Conservation (phyloP, 805 yeast species). For the Hanseniaspora meyeri region DNA sequence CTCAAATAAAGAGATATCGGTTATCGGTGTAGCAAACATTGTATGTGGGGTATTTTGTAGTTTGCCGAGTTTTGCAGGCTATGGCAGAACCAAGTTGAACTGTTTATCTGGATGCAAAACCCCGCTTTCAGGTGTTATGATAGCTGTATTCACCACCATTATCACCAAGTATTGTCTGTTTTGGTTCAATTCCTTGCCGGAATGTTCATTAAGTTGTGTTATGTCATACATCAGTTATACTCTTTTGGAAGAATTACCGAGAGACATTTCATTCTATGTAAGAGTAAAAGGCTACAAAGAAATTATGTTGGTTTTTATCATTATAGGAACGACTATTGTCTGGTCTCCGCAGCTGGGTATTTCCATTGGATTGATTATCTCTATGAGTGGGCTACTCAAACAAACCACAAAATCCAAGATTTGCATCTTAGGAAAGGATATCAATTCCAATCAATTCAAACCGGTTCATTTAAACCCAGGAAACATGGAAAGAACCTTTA, state of each 20-base stretch:
- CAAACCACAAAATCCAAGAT: slow-evolving; percentile 34
- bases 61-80: slow-evolving; percentile 14
- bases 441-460: slow-evolving; percentile 15
- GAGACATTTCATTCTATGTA: slow-evolving; percentile 35
- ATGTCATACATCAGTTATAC: slow-evolving; percentile 35
- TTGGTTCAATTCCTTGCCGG: slow-evolving; percentile 33
- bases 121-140: slow-evolving; percentile 16
- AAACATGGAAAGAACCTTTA: slow-evolving; percentile 1
- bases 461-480: neutral
- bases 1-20: slow-evolving; percentile 13
- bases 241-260: slow-evolving; percentile 35
- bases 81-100: slow-evolving; percentile 14
- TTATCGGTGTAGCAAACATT: slow-evolving; percentile 10
- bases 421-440: slow-evolving; percentile 34
- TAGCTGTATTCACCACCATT: slow-evolving; percentile 17
- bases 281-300: slow-evolving; percentile 33
- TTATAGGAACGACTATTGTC: slow-evolving; percentile 15
- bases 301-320: slow-evolving; percentile 19
- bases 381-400: slow-evolving; percentile 29
- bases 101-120: slow-evolving; percentile 13
- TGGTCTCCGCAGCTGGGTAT: slow-evolving; percentile 34
- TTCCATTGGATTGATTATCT: slow-evolving; percentile 28
- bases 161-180: slow-evolving; percentile 20
- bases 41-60: slow-evolving; percentile 11
- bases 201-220: slow-evolving; percentile 35